phyloP scores from a whole-genome alignment of 495 filamentous ascomycete species.

The Podospora comata region DNA sequence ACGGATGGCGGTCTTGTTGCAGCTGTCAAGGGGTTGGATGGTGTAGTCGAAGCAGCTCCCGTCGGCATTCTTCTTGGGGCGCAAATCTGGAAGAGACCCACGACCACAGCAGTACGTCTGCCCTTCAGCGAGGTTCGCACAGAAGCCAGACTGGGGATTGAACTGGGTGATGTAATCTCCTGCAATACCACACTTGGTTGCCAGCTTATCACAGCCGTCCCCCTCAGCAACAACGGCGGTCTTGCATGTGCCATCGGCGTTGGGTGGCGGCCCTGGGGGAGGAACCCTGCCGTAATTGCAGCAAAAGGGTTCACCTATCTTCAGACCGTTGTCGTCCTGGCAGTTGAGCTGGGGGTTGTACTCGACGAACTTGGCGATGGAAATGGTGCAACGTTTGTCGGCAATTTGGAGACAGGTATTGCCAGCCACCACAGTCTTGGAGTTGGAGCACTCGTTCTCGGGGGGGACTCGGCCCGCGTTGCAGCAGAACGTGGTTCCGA shows the following conservation, averaged over 20 bases:
- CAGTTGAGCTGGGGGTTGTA: constrained; percentile 25
- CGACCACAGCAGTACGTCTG: not conserved
- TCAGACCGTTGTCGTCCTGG: constrained; percentile 40
- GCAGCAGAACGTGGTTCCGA: not conserved
- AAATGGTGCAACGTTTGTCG: constrained; percentile 19
- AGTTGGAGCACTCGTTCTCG: not conserved
- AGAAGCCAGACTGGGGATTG: not conserved
- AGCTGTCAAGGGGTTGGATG: constrained; percentile 31
- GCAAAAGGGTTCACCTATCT: constrained; percentile 41
- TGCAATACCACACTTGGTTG: constrained; percentile 35
- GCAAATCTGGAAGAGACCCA: constrained; percentile 16
- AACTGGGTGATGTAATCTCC: constrained; percentile 10
- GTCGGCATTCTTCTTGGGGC: constrained; percentile 36
- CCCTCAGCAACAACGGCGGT: constrained; percentile 21
- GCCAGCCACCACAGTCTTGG: not conserved
- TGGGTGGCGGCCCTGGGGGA: constrained; percentile 19
- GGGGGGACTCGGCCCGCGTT: not conserved
- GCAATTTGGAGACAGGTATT: not conserved
- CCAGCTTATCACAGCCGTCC: constrained; percentile 40
- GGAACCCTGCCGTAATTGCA: constrained; percentile 34
- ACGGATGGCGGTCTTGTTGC: constrained; percentile 17
- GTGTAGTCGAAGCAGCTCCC: constrained; percentile 34
- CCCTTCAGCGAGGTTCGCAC: not conserved
- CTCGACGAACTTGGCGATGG: constrained; percentile 5
- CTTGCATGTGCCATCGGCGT: constrained; percentile 31